Base-by-base conservation (phyloP, 2,329 filamentous ascomycete genomes). In the Fusarium setosum region DNA sequence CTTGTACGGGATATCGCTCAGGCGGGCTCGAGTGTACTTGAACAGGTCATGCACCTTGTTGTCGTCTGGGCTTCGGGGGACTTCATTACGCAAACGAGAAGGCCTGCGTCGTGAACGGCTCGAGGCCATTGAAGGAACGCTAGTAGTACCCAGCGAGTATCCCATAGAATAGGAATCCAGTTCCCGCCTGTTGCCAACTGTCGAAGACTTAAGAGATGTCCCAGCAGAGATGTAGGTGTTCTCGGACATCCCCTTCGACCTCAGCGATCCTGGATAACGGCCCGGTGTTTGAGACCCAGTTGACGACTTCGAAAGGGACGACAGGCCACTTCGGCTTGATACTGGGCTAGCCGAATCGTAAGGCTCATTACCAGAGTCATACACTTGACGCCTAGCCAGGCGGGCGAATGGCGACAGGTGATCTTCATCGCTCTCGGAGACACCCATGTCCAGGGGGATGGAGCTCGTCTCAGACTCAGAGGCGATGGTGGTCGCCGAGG, bases 1-100 rank as follows among this genome's bases (percentile, higher is more conserved):
- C 70, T 91, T 90, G 74, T 96, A 97, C 0, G 92, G 90, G 5
- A 97, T 88, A 65, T 97, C 93, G 62, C 88, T 91, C 7, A 98
- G 82, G 15, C 94, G 88, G 40, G 90, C 90, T 54, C 92, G 90
- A 4, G 91, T 95, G 72, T 90, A 95, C 29, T 94, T 93, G 80
- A 98, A 97, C 1, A 98, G 82, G 67, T 97, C 94, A 57, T 90
- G 81, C 5, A 90, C 83, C 61, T 88, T 88, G 64, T 86, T 84
- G 10, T 94, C 92, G 26, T 93, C 78, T 0, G 94, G 92, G 69
- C 92, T 96, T 31, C 89, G 86, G 2, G 93, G 83, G 3, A 97
- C 85, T 74, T 97, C 93, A 69, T 96, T 90, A 24, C 93, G 88
- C 45, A 97, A 80, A 20, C 90, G 86, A 15, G 94, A 97, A 1